Evolutionary conservation across 2,329 filamentous ascomycete genomes (phyloP), one percentile per base, ranked within the genome.

Genomic region (Penicillium expansum): DNA sequence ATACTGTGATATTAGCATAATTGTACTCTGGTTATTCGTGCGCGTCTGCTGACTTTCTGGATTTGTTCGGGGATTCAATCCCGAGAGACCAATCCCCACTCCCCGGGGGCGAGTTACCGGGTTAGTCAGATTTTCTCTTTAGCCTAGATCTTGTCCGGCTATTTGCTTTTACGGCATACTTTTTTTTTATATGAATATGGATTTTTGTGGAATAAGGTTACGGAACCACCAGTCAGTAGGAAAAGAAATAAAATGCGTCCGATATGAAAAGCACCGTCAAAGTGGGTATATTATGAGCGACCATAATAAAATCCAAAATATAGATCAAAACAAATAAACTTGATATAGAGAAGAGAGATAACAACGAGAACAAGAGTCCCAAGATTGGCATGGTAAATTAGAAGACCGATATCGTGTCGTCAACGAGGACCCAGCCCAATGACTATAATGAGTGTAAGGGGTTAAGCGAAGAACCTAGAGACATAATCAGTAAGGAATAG

Each of bases 271-370:
- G 43, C 29, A 41, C 18, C 38, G 45, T 20, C 8, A 22, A 14
- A 39, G 35, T 41, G 48, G 41, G 35, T 56, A 56, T 47, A 52
- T 52, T 47, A 56, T 56, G 54, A 45, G 24, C 10, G 22, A 52
- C 41, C 48, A 57, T 48, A 38, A 54, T 48, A 57, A 4, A 29
- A 24, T 48, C n/a, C 10, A 39, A 22, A 37, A 41, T n/a, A 9
- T 8, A 35, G 33, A n/a, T 6, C 18, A 5, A n/a, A 18, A 10
- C n/a, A 43, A 20, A 42, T 14, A 24, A 48, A 48, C 18, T 43
- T 54, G 8, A 29, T 48, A 48, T 39, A 54, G 22, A 57, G 30
- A 44, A 52, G 11, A 16, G 16, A 47, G 42, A 32, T 8, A 29
- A 42, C 27, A 35, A 37, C 29, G 3, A 24, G 4, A 18, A 51